phyloP scores from a whole-genome alignment of 1,139 yeast genomes.

The Yamadazyma trypodendri region DNA sequence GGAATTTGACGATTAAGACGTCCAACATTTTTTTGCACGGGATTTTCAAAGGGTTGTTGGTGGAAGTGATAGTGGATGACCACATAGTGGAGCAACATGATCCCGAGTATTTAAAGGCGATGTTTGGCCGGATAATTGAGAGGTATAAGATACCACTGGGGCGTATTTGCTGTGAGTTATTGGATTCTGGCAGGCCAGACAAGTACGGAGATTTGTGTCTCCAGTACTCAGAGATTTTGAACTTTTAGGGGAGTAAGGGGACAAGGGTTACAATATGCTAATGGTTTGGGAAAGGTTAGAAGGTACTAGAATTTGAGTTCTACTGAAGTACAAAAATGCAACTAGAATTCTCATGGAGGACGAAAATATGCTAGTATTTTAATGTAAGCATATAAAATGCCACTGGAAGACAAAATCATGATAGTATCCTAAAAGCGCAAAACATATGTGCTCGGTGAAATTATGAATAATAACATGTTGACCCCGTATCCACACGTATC shows the following conservation, averaged over 20 bases:
- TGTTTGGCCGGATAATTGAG: conserved; percentile 28
- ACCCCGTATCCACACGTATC: no score
- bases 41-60: conserved; percentile 64
- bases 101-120: conserved; percentile 16
- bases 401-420: no score
- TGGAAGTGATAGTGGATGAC: conserved; percentile 49
- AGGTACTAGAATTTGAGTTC: not conserved
- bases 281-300: not conserved
- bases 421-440: no score
- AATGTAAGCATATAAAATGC: no score
- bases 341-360: no score
- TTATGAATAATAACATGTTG: no score
- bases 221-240: conserved; percentile 47
- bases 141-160: conserved; percentile 45
- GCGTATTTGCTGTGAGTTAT: conserved; percentile 31
- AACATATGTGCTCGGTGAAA: no score
- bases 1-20: conserved; percentile 50
- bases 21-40: conserved; percentile 77
- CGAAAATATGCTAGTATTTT: no score
- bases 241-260: conserved; percentile 22
- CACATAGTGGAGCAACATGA: conserved; percentile 16
- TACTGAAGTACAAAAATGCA: no score
- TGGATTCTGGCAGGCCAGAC: conserved; percentile 29
- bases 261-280: no score
- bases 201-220: conserved; percentile 44